phyloP scores from a whole-genome alignment of 169 alveolate species.

The Eimeria praecox region DNA sequence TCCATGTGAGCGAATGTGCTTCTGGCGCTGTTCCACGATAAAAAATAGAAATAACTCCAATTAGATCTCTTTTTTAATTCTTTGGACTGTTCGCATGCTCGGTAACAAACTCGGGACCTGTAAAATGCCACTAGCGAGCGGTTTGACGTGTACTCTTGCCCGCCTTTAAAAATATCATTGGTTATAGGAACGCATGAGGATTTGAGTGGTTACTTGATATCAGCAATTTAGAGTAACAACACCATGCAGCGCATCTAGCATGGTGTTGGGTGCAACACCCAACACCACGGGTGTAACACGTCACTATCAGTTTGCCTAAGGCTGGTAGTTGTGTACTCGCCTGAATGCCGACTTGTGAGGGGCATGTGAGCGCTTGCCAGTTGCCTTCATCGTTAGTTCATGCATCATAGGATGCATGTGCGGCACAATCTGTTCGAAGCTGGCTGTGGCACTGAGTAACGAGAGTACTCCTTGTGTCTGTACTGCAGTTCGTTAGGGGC shows the following conservation, averaged over 20 bases:
- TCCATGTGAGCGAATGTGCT: background rate
- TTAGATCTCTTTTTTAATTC: background rate
- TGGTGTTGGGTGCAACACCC: background rate
- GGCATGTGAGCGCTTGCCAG: background rate
- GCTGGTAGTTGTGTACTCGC: too few species aligned
- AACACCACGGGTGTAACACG: too few species aligned
- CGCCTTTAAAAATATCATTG: background rate
- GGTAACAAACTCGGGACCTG: background rate
- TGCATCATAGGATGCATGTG: too few species aligned
- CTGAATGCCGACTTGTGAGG: too few species aligned
- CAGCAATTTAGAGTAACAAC: background rate
- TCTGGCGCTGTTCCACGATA: background rate
- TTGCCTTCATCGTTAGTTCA: background rate
- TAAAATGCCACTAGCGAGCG: background rate
- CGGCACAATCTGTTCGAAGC: too few species aligned
- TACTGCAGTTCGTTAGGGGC: too few species aligned
- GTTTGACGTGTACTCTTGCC: background rate
- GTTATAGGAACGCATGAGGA: background rate
- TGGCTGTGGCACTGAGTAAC: too few species aligned
- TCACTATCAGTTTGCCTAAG: too few species aligned
- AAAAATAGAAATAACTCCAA: background rate
- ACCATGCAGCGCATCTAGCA: background rate
- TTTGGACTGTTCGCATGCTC: background rate
- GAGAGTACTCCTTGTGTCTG: too few species aligned
- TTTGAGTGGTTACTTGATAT: background rate